Conservation (phyloP, 768 basidiomycete genomes). For the Suillus plorans region DNA sequence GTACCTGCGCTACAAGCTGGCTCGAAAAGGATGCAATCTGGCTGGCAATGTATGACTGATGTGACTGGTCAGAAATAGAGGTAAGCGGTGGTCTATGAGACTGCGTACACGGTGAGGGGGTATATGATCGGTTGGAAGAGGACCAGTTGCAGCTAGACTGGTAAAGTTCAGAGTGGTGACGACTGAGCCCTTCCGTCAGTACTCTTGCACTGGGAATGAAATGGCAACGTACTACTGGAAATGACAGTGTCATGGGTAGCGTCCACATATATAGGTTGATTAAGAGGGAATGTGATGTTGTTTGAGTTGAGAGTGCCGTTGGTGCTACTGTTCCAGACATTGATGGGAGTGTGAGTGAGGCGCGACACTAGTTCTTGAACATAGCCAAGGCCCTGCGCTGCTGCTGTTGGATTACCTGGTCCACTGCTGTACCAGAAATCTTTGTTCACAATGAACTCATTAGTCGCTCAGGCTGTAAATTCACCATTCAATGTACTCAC, state of each 20-base stretch:
- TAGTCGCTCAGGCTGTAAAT: constrained; percentile 4
- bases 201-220: background rate
- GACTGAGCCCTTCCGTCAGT: constrained; percentile 20
- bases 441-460: background rate
- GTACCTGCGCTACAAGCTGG: constrained; percentile 46
- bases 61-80: background rate
- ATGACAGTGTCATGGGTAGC: constrained; percentile 47
- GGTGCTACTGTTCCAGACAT: constrained; percentile 42
- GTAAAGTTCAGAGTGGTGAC: constrained; percentile 47
- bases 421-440: constrained; percentile 37
- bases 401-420: constrained; percentile 43
- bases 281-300: constrained; percentile 34
- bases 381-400: constrained; percentile 40
- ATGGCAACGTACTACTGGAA: constrained; percentile 29
- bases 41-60: constrained; percentile 38
- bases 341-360: constrained; percentile 37
- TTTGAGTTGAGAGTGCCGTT: constrained; percentile 47
- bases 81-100: background rate
- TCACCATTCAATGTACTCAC: constrained; percentile 13
- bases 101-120: constrained; percentile 28
- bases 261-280: constrained; percentile 44
- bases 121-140: constrained; percentile 39
- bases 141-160: constrained; percentile 38
- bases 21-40: constrained; percentile 47
- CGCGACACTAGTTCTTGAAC: constrained; percentile 45